Conservation (phyloP, 306 rosid genomes). For the Dryas octopetala region DNA sequence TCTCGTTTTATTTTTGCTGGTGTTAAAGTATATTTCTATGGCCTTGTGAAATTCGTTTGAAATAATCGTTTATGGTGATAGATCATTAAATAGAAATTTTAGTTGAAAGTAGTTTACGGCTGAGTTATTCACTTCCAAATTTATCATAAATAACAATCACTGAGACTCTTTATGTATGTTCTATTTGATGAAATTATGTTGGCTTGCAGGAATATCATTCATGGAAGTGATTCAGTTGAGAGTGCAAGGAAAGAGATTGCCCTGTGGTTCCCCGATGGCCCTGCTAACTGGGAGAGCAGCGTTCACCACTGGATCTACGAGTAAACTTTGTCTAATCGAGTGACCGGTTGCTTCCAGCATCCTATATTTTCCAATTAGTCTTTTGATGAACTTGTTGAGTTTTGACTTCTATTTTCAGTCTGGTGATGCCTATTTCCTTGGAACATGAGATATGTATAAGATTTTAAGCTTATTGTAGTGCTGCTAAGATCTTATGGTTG, state of each 20-base stretch:
- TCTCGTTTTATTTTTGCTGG: too few relatives aligned
- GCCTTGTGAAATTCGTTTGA: too few relatives aligned
- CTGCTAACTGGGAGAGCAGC: slow-evolving; percentile 74
- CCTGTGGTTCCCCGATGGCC: slow-evolving; percentile 89
- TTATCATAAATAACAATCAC: not conserved
- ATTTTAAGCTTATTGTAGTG: not conserved
- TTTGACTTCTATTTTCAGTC: slow-evolving; percentile 12
- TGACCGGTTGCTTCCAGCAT: not conserved
- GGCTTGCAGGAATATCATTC: slow-evolving; percentile 75
- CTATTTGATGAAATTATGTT: not conserved
- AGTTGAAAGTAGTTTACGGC: not conserved
- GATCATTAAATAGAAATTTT: too few relatives aligned
- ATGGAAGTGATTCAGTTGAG: slow-evolving; percentile 92
- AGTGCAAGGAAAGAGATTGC: slow-evolving; percentile 83
- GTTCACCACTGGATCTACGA: slow-evolving; percentile 80
- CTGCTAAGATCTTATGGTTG: slow-evolving; percentile 1
- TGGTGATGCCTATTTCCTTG: not conserved
- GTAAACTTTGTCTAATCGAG: slow-evolving; percentile 22
- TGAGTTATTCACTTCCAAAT: not conserved
- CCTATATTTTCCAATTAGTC: not conserved
- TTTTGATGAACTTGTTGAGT: not conserved
- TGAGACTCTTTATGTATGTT: not conserved
- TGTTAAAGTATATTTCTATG: too few relatives aligned
- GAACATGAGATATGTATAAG: not conserved
- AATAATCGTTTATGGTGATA: too few relatives aligned